Conservation (phyloP, 1,139 yeast species). For the Protomyces lactucae-debilis region DNA sequence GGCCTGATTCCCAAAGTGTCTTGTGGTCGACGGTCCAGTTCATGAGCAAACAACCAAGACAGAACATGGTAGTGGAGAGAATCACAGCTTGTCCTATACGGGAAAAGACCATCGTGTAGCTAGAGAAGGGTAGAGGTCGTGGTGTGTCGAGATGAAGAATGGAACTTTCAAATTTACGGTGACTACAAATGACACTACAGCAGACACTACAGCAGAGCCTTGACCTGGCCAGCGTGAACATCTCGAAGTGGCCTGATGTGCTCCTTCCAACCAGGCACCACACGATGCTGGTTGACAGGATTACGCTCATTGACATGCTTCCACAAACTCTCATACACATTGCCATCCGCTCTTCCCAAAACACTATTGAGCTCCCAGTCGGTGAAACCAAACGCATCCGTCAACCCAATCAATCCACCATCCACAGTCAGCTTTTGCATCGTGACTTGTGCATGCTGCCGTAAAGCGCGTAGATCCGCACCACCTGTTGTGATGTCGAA, state of each 20-base stretch:
- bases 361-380: slow-evolving; percentile 84
- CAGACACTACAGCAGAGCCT: neutral
- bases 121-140: neutral
- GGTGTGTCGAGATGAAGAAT: no score
- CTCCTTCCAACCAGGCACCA: slow-evolving; percentile 3
- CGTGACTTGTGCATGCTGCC: neutral
- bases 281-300: slow-evolving; percentile 9
- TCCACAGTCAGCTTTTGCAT: neutral
- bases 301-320: slow-evolving; percentile 12
- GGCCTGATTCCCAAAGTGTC: slow-evolving; percentile 60
- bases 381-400: slow-evolving; percentile 84
- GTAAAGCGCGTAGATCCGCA: neutral
- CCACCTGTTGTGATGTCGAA: neutral
- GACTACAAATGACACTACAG: neutral
- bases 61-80: slow-evolving; percentile 55
- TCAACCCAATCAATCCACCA: slow-evolving; percentile 55
- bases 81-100: slow-evolving; percentile 8
- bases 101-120: slow-evolving; percentile 11
- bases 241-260: slow-evolving; percentile 15
- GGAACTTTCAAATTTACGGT: no score
- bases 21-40: slow-evolving; percentile 77
- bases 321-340: slow-evolving; percentile 61
- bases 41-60: slow-evolving; percentile 70
- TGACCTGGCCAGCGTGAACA: neutral
- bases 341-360: slow-evolving; percentile 78